These are phyloP conservation scores for Hymenoscyphus occultus DNA, from an alignment of 2,329 filamentous ascomycete species.

Conservation along the genomic window DNA sequence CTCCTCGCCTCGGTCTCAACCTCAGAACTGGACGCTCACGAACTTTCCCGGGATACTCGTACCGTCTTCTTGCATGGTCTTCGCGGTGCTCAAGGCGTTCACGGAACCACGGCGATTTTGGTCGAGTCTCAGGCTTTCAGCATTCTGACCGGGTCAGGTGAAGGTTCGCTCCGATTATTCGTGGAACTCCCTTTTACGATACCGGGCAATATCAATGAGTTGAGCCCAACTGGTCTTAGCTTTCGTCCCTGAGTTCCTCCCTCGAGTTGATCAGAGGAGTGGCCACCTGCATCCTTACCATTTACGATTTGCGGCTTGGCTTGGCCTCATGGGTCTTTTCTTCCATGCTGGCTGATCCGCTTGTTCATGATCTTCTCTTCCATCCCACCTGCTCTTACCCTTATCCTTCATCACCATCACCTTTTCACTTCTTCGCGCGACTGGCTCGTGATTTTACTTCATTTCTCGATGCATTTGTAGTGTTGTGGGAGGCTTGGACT, in stretches of 20 bases:
- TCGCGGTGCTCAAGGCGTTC: neutral
- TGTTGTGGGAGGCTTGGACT: conserved; percentile 14
- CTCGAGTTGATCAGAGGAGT: neutral
- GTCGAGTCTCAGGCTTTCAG: neutral
- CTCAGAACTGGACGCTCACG: neutral
- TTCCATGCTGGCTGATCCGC: conserved; percentile 3
- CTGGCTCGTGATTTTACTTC: conserved; percentile 35
- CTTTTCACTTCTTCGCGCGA: conserved; percentile 31
- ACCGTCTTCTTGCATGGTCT: neutral
- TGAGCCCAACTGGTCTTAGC: neutral
- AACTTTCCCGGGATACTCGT: neutral
- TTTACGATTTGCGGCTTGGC: neutral
- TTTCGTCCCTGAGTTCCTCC: neutral
- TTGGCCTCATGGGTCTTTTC: conserved; percentile 1
- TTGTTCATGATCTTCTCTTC: conserved; percentile 16
- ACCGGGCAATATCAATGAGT: neutral
- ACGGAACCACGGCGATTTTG: neutral
- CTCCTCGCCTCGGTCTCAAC: neutral
- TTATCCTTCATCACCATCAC: conserved; percentile 18
- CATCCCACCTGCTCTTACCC: conserved; percentile 22
- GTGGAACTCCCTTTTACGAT: neutral
- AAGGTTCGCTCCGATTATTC: neutral
- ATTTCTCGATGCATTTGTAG: conserved; percentile 22
- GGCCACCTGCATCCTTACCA: neutral
- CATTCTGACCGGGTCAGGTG: neutral